Evolutionary conservation across 2,329 filamentous ascomycete species (phyloP).

Genomic region (Pseudogymnoascus verrucosus): DNA sequence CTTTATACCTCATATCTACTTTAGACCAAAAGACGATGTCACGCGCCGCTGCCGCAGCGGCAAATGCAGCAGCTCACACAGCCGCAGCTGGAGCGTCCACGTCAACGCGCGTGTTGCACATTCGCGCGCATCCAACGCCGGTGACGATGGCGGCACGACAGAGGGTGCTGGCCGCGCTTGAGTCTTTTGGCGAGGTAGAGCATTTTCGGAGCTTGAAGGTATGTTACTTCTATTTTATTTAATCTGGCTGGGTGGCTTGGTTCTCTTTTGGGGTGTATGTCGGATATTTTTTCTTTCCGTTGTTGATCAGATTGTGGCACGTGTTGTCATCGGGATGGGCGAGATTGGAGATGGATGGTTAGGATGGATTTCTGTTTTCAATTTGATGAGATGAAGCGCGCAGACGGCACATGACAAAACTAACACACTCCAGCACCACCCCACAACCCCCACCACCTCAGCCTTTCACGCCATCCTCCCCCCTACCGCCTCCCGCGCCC

Average conservation of each 20-base stretch:
- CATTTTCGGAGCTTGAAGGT: constrained; percentile 28
- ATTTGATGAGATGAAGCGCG: not conserved
- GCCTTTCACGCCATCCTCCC: constrained; percentile 13
- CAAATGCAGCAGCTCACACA: not conserved
- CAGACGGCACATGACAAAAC: not conserved
- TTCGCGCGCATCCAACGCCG: constrained; percentile 25
- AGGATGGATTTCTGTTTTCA: not conserved
- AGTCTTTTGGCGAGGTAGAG: constrained; percentile 26
- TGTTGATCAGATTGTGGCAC: no score
- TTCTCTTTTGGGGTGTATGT: not conserved
- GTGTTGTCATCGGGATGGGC: not conserved
- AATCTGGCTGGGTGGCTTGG: not conserved
- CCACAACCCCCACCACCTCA: constrained; percentile 6
- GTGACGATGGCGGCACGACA: constrained; percentile 25
- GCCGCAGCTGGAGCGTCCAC: not conserved
- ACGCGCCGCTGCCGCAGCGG: not conserved
- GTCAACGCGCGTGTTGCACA: constrained; percentile 22
- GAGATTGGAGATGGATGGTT: not conserved
- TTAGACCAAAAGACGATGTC: not conserved
- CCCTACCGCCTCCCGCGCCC: constrained; percentile 17
- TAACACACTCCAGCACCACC: not conserved
- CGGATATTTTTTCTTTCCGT: not conserved
- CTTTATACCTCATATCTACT: not conserved
- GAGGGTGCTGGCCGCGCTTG: constrained; percentile 27
- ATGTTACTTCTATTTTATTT: not conserved